These are phyloP conservation scores for Penicillium sp. DNA, from an alignment of 2,329 filamentous ascomycete species.

Conservation along the genomic window DNA sequence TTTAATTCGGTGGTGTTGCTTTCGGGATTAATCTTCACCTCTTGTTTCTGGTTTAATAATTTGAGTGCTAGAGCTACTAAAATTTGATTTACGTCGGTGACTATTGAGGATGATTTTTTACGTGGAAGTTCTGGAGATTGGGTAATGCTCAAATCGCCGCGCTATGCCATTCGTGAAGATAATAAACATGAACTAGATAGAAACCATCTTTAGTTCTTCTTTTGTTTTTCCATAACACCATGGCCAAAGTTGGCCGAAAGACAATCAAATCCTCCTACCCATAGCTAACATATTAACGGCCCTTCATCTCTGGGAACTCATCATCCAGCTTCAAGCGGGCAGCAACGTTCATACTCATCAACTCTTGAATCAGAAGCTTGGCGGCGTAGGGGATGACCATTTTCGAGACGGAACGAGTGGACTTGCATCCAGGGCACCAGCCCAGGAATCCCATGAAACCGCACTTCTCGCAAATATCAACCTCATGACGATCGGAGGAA, in stretches of 20 bases:
- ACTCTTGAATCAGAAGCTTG: slow-evolving; percentile 91
- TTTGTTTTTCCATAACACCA: slow-evolving; percentile 13
- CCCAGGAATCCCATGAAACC: slow-evolving; percentile 94
- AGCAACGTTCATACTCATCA: slow-evolving; percentile 98
- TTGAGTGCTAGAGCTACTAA: background rate
- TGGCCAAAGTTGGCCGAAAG: background rate
- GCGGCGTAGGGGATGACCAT: slow-evolving; percentile 98
- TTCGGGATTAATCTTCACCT: background rate
- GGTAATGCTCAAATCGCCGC: slow-evolving; percentile 24
- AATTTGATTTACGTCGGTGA: background rate
- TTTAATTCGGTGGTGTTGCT: slow-evolving; percentile 5
- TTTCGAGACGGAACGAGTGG: slow-evolving; percentile 76
- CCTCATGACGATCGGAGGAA: slow-evolving; percentile 82
- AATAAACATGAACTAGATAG: slow-evolving; percentile 14
- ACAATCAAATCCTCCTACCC: background rate
- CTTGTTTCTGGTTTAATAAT: background rate
- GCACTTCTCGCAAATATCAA: slow-evolving; percentile 92
- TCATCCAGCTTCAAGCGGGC: slow-evolving; percentile 87
- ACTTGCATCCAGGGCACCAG: slow-evolving; percentile 91
- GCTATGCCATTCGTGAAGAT: slow-evolving; percentile 26
- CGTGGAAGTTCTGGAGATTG: background rate
- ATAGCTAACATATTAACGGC: slow-evolving; percentile 25
- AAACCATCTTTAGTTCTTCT: slow-evolving; percentile 3
- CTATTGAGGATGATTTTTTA: background rate
- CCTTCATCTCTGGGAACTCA: slow-evolving; percentile 69